phyloP scores from a whole-genome alignment of 352 stramenopile genomes.

The Peronosclerospora sorghi region DNA sequence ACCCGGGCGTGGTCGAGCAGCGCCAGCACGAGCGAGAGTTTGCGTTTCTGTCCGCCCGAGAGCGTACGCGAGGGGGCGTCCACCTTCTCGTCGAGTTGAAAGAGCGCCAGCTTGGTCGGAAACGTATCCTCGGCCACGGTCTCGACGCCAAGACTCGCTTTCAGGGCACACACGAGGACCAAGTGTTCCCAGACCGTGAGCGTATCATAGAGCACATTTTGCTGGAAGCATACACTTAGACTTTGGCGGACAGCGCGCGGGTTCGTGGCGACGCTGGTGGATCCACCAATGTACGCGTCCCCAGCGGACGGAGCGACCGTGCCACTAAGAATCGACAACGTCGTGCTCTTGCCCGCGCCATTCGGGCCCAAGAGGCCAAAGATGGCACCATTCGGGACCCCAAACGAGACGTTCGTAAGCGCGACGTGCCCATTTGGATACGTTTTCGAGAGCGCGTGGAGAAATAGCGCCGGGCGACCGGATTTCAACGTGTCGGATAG shows the following conservation, averaged over 20 bases:
- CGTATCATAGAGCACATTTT: constrained; percentile 70
- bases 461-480: constrained; percentile 45
- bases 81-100: constrained; percentile 58
- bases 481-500: constrained; percentile 44
- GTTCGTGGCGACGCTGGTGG: constrained; percentile 34
- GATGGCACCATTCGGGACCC: constrained; percentile 85
- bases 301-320: constrained; percentile 75
- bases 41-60: constrained; percentile 73
- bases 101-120: constrained; percentile 44
- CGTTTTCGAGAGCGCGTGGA: constrained; percentile 46
- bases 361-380: constrained; percentile 91
- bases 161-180: constrained; percentile 50
- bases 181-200: constrained; percentile 74
- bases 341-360: constrained; percentile 93
- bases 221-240: constrained; percentile 78
- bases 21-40: constrained; percentile 65
- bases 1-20: constrained; percentile 61
- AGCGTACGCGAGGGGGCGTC: constrained; percentile 54
- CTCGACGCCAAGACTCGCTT: constrained; percentile 45
- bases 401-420: constrained; percentile 77
- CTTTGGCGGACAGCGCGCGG: constrained; percentile 47
- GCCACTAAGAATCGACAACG: constrained; percentile 92
- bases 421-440: constrained; percentile 74
- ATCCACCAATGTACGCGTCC: constrained; percentile 48
- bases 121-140: constrained; percentile 36